phyloP scores from a whole-genome alignment of 495 filamentous ascomycete species.

The Staphylotrichum longicolle region DNA sequence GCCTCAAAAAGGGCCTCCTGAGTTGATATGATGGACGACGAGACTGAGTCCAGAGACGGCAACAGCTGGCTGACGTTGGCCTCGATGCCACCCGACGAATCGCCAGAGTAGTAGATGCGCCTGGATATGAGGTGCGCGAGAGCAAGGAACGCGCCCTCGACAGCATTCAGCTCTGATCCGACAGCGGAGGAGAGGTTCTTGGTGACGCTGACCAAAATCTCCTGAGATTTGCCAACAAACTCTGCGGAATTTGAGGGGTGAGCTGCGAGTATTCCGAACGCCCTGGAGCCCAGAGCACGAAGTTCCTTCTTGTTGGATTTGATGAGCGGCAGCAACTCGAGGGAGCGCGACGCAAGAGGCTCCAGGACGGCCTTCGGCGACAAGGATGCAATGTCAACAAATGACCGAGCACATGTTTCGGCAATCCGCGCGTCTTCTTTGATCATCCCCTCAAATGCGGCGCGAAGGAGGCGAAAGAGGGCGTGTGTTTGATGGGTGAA shows the following conservation, averaged over 20 bases:
- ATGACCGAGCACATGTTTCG: slow-evolving; percentile 56
- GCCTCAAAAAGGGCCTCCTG: slow-evolving; percentile 57
- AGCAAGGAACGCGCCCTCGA: slow-evolving; percentile 38
- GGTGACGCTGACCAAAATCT: slow-evolving; percentile 21
- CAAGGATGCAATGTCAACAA: slow-evolving; percentile 68
- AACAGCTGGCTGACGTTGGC: slow-evolving; percentile 21
- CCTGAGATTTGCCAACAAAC: slow-evolving; percentile 15
- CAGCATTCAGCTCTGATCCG: slow-evolving; percentile 38
- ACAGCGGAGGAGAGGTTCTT: slow-evolving; percentile 30
- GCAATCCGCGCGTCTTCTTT: slow-evolving; percentile 46
- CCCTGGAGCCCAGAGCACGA: slow-evolving; percentile 61
- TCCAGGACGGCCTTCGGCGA: slow-evolving; percentile 52
- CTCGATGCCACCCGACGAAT: background rate
- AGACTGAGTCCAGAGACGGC: slow-evolving; percentile 26
- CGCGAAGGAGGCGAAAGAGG: slow-evolving; percentile 46
- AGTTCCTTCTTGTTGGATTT: slow-evolving; percentile 66
- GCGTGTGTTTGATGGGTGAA: slow-evolving; percentile 29
- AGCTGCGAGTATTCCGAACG: slow-evolving; percentile 75
- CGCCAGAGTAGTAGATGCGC: slow-evolving; percentile 28
- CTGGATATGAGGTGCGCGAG: slow-evolving; percentile 33
- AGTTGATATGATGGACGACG: slow-evolving; percentile 22
- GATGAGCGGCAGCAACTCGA: slow-evolving; percentile 56
- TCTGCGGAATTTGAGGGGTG: slow-evolving; percentile 49
- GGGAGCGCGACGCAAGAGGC: slow-evolving; percentile 46
- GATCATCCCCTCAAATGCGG: slow-evolving; percentile 60